Percentiles rank a stretch among this genome's conserved stretches.
Evolutionary conservation across 2,329 filamentous ascomycete species (phyloP).

Genomic region (Emmonsia crescens): DNA sequence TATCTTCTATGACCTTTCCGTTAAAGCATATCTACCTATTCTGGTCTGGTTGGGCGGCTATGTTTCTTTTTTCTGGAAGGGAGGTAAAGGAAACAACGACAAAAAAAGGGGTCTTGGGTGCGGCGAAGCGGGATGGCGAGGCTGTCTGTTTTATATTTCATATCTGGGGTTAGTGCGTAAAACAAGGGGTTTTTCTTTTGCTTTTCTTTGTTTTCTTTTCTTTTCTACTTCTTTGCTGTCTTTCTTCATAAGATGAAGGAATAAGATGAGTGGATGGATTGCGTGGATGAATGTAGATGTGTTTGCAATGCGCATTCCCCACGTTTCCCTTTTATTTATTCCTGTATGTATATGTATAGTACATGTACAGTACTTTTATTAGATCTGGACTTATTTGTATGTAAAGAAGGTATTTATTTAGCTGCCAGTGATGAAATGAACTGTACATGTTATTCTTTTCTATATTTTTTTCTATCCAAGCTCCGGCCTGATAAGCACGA

Average conservation of each 20-base stretch:
- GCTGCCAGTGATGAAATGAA: no score
- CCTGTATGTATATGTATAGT: background rate
- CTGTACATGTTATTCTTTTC: no score
- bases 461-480: no score
- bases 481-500: conserved; percentile 1
- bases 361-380: background rate
- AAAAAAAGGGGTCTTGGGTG: background rate
- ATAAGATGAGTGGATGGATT: background rate
- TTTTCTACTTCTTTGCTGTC: background rate
- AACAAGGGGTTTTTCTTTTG: background rate
- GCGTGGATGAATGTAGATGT: background rate
- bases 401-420: background rate
- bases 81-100: background rate
- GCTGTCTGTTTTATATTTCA: background rate
- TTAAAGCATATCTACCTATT: background rate
- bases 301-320: background rate
- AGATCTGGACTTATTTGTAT: background rate
- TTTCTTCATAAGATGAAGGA: background rate
- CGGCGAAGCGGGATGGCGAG: background rate
- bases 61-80: background rate
- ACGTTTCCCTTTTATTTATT: background rate
- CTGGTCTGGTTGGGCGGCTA: background rate
- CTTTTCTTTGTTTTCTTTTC: background rate
- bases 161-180: background rate
- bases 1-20: background rate